Base-by-base conservation (phyloP, 257 asterid species). In the Nicotiana benthamiana region DNA sequence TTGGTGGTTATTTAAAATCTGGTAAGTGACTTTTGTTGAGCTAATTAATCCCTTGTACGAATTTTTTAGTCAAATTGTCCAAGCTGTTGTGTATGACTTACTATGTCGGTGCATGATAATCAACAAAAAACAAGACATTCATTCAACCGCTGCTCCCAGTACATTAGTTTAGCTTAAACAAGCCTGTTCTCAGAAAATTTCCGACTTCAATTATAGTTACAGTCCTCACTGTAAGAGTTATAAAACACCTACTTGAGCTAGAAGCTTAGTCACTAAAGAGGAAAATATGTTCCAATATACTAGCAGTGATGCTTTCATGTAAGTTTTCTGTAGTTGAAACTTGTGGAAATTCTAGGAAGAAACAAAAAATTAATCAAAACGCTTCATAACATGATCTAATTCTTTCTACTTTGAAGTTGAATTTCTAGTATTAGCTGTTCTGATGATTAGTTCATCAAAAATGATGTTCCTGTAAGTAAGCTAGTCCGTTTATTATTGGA, bases 1-100 rank as follows among this genome's bases (percentile, higher is more conserved):
- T 87, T 75, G 83, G 84, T 43, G 86, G 80, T 83, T 87, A 87
- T 80, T 28, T 87, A 57, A 83, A 80, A 86, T 87, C 89, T 28
- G 89, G 90, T 85, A 30, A 65, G 88, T 82, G 59, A 61, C 75
- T 16, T 40, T 48, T 30, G 53, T 61, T 59, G 26, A 15, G 75
- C 30, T 22, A 48, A 51, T 82, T 30, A 30, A 26, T 18, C 63
- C 57, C 20, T 10, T 20, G 48, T 65, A 52, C 13, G 26, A 53
- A 15, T 36, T 68, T 28, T 28, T 27, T 8, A 43, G 6, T 64
- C n/a, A 36, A 30, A 40, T 75, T 54, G 17, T 46, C 26, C 16
- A 16, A 5, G 6, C 27, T 8, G 74, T 56, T 43, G 30, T 30
- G 7, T 64, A 46, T 72, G 24, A 16, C 18, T 48, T 48, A 24